Evolutionary conservation across 192 early-diverging fungal species (phyloP).

Genomic region (Linderina pennispora): DNA sequence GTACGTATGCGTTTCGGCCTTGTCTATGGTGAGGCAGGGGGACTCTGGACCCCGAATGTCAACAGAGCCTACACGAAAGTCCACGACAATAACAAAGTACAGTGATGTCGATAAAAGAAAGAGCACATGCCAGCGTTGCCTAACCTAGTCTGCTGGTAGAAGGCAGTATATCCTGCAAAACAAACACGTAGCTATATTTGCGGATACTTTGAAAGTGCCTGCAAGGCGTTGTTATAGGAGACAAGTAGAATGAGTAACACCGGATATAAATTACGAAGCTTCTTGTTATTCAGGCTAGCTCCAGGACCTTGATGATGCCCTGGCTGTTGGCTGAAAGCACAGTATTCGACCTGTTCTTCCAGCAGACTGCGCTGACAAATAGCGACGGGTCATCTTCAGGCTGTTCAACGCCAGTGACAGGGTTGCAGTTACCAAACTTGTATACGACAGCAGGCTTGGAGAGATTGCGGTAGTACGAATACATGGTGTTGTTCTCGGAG

Average conservation of each 20-base stretch:
- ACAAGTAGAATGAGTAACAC: background rate
- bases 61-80: too few relatives aligned
- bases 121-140: too few relatives aligned
- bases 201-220: too few relatives aligned
- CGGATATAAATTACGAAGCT: background rate
- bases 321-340: constrained; percentile 85
- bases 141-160: too few relatives aligned
- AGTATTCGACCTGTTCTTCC: constrained; percentile 74
- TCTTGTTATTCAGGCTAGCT: constrained; percentile 49
- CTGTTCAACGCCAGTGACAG: constrained; percentile 58
- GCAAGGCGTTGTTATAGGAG: too few relatives aligned
- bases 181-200: too few relatives aligned
- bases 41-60: too few relatives aligned
- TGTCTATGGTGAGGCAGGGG: too few relatives aligned
- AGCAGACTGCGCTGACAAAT: constrained; percentile 91
- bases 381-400: constrained; percentile 54
- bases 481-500: constrained; percentile 88
- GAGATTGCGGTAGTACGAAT: constrained; percentile 73
- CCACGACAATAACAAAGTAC: too few relatives aligned
- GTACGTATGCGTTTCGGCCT: too few relatives aligned
- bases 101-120: too few relatives aligned
- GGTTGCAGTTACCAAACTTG: constrained; percentile 70
- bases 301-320: constrained; percentile 79
- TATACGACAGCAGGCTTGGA: constrained; percentile 67
- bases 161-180: too few relatives aligned